Evolutionary conservation across 1,284 basidiomycete genomes (phyloP).

Genomic region (Cutaneotrichosporon mucoides): DNA sequence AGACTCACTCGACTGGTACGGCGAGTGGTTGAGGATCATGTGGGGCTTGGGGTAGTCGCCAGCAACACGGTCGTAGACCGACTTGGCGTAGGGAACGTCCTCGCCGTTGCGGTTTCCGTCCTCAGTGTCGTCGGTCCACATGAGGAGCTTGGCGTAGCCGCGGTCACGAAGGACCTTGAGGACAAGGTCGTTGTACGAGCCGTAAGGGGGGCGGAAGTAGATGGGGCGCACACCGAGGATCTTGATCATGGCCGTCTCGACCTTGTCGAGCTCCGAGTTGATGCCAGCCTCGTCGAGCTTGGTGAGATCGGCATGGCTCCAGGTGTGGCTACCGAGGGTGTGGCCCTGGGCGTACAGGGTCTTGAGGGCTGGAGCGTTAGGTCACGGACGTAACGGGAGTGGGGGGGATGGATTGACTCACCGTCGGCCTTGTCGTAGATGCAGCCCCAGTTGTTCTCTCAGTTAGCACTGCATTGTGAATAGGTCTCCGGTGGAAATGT

Average conservation of each 20-base stretch:
- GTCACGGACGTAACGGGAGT: no score
- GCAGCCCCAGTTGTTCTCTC: conserved; percentile 50
- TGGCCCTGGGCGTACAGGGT: conserved; percentile 36
- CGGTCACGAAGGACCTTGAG: conserved; percentile 51
- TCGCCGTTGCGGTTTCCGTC: conserved; percentile 34
- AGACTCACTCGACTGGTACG: conserved; percentile 8
- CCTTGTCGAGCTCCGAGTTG: conserved; percentile 50
- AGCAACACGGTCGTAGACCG: conserved; percentile 27
- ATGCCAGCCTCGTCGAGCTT: conserved; percentile 47
- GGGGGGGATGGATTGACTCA: not conserved
- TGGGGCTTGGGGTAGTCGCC: conserved; percentile 35
- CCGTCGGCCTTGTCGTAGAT: conserved; percentile 50
- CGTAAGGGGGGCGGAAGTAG: conserved; percentile 54
- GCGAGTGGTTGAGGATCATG: conserved; percentile 40
- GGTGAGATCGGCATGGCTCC: conserved; percentile 55
- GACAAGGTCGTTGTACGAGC: conserved; percentile 55
- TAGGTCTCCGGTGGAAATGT: no score
- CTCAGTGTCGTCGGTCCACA: conserved; percentile 45
- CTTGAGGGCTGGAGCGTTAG: conserved; percentile 5
- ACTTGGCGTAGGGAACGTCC: conserved; percentile 27
- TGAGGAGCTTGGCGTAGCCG: conserved; percentile 48
- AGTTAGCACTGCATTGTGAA: not conserved
- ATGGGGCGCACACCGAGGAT: conserved; percentile 55
- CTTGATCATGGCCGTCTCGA: conserved; percentile 55
- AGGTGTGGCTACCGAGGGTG: conserved; percentile 58